Base-by-base conservation (phyloP, 2,329 filamentous ascomycete genomes). In the Reticulascus tulasneorum region DNA sequence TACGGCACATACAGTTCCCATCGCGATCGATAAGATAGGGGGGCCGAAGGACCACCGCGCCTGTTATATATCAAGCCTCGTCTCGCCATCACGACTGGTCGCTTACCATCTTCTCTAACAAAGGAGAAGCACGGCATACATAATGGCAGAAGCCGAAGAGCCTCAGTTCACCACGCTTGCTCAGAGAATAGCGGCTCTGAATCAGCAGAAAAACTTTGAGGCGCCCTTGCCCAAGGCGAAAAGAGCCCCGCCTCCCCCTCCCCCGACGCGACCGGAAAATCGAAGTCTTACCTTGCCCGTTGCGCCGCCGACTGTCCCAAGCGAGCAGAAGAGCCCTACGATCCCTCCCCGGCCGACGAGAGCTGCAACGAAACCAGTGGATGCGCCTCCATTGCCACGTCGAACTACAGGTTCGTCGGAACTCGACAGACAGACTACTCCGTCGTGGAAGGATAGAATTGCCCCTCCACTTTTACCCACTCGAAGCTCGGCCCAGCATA, bases 151-250 rank as follows among this genome's bases (percentile, higher is more conserved):
- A 34, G 63, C 69, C 28, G 75, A 80, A 48, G 78, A 82, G 51
- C 76, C 76, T 24, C 73, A 73, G 43, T 81, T 78, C 55, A 78
- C 64, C 40, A 73, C 72, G 7, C 66, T 83, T 18, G 70, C 75
- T 5, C 76, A 81, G 56, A 69, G 79, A 34, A 82, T 82, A 44
- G 77, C 78, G 9, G 79, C 79, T 20, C 66, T 83, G 45, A 82
- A 82, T 47, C 62, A 65, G 51, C 71, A 81, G 55, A 75, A 76
- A 58, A 75, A 74, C 62, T 76, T 82, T 61, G 62, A 62, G 38
- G 50, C 60, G 11, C 59, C 62, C 16, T 56, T 58, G 18, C 34
- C 49, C 5, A 47, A 49, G 12, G 47, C 50, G 17, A 66, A 64
- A 51, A 57, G 60, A 35, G 58, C 66, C 17, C 62, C 66, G 18